Evolutionary conservation across 768 basidiomycete genomes (phyloP).

Genomic region (Tephrocybe rancida): DNA sequence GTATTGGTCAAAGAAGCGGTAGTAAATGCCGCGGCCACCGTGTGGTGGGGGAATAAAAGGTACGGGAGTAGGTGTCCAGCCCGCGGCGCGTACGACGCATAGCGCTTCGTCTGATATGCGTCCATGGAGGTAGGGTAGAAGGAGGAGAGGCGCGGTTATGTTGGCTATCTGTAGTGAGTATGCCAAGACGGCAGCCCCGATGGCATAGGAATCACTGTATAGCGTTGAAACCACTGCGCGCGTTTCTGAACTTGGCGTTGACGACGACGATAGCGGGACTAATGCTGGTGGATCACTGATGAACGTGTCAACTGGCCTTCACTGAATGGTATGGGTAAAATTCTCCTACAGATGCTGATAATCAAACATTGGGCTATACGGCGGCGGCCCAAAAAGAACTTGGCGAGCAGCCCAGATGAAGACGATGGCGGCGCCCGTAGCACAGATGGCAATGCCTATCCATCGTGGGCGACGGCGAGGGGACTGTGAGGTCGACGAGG

Average conservation of each 20-base stretch:
- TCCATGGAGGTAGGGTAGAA: slow-evolving; percentile 27
- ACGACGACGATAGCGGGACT: neutral
- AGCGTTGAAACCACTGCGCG: slow-evolving; percentile 28
- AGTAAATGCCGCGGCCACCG: slow-evolving; percentile 33
- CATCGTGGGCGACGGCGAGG: slow-evolving; percentile 4
- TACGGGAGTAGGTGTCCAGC: slow-evolving; percentile 39
- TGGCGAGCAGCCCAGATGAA: slow-evolving; percentile 2
- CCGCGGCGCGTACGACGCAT: slow-evolving; percentile 38
- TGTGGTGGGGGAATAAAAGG: slow-evolving; percentile 39
- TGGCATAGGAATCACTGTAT: slow-evolving; percentile 30
- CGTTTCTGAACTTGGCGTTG: slow-evolving; percentile 5
- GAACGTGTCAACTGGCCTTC: neutral
- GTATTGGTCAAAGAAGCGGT: slow-evolving; percentile 42
- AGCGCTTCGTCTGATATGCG: slow-evolving; percentile 39
- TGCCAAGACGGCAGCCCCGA: slow-evolving; percentile 29
- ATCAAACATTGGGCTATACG: slow-evolving; percentile 23
- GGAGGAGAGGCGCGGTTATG: slow-evolving; percentile 21
- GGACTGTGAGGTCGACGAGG: neutral
- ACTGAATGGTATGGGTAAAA: neutral
- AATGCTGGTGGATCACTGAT: slow-evolving; percentile 21
- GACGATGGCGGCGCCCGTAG: neutral
- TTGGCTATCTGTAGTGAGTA: slow-evolving; percentile 26
- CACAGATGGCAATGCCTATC: neutral
- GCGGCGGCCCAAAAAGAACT: neutral
- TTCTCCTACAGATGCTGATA: slow-evolving; percentile 28